Base-by-base conservation (phyloP, 2,329 filamentous ascomycete genomes). In the Cladorrhinum sp. region DNA sequence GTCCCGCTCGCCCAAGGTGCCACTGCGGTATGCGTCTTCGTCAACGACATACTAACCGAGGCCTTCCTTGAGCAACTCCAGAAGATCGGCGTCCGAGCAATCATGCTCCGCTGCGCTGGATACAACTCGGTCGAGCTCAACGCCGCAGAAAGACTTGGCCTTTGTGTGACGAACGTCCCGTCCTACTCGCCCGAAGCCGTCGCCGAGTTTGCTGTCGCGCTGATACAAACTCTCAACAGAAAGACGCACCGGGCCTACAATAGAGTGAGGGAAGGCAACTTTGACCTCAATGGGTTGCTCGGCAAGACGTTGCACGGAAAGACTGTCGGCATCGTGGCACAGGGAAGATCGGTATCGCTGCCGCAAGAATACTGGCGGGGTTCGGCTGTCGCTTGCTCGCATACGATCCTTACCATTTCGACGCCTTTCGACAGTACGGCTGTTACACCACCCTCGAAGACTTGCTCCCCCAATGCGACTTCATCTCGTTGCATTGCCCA, bases 181-280 rank as follows among this genome's bases (percentile, higher is more conserved):
- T 81, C 84, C 2, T 90, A 90, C 74, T 86, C 85, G 7, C 87
- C 87, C 61, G 84, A 89, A 71, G 84, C 86, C 1, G 87, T 90
- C 2, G 86, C 86, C 65, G 87, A 90, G 76, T 89, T 88, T 68
- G 81, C 85, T 45, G 80, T 89, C n/a, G 84, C 85, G 1, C 77
- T 89, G 62, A 77, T 89, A 57, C 85, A 88, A 75, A 87, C 86
- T 1, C 77, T 89, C 49, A 87, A 89, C 71, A 84, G 87, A 49
- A 84, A 86, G 69, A 88, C 84, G 13, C 87, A 89, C 71, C 82
- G 85, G 22, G 85, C 86, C 2, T 89, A 87, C 73, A 87, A 86
- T 70, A 83, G 87, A 24, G 86, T 88, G 20, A 83, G 86, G 49
- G 85, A 89, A 71, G 85, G 83, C 54, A 89, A 90, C 71, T 90